These are phyloP conservation scores for Nannochloris sp. DNA, from an alignment of 139 green algal species.

Conservation along the genomic window DNA sequence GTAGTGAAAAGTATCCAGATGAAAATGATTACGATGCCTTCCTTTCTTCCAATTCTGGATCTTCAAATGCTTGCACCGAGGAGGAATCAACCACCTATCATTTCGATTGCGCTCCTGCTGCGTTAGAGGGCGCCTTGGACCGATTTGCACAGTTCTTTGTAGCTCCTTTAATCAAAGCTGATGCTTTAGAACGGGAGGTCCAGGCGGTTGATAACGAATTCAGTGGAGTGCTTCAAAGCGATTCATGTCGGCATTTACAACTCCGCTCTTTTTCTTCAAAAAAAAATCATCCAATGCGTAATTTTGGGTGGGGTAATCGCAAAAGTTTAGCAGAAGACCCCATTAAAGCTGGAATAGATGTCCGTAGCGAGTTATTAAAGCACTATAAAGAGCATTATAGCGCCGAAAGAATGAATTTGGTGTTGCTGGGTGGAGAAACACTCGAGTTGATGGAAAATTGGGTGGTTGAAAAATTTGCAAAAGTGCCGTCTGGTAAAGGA, in stretches of 20 bases:
- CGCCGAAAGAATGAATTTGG: slow-evolving; percentile 85
- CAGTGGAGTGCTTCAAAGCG: slow-evolving; percentile 68
- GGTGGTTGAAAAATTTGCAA: slow-evolving; percentile 53
- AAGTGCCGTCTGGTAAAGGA: slow-evolving; percentile 36
- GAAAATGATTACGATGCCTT: slow-evolving; percentile 97
- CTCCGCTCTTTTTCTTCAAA: slow-evolving; percentile 75
- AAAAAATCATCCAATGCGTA: slow-evolving; percentile 65
- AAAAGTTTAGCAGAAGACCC: slow-evolving; percentile 65
- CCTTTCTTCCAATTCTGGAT: slow-evolving; percentile 73
- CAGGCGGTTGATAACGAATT: slow-evolving; percentile 84
- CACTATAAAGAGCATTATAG: slow-evolving; percentile 84
- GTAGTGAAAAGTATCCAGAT: slow-evolving; percentile 79
- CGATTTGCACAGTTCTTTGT: slow-evolving; percentile 95
- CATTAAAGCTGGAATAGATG: slow-evolving; percentile 41
- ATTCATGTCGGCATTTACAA: slow-evolving; percentile 72
- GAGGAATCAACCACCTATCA: slow-evolving; percentile 74
- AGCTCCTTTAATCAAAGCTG: slow-evolving; percentile 71
- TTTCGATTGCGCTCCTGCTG: slow-evolving; percentile 77
- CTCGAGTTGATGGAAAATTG: slow-evolving; percentile 72
- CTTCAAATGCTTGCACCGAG: slow-evolving; percentile 93
- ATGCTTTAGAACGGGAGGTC: slow-evolving; percentile 86
- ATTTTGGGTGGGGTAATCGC: slow-evolving; percentile 93
- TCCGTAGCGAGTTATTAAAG: slow-evolving; percentile 64
- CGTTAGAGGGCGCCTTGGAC: slow-evolving; percentile 75
- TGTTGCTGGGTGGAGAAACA: slow-evolving; percentile 79